phyloP scores from a whole-genome alignment of 805 yeast species.

The Nakazawaea wickerhamii region DNA sequence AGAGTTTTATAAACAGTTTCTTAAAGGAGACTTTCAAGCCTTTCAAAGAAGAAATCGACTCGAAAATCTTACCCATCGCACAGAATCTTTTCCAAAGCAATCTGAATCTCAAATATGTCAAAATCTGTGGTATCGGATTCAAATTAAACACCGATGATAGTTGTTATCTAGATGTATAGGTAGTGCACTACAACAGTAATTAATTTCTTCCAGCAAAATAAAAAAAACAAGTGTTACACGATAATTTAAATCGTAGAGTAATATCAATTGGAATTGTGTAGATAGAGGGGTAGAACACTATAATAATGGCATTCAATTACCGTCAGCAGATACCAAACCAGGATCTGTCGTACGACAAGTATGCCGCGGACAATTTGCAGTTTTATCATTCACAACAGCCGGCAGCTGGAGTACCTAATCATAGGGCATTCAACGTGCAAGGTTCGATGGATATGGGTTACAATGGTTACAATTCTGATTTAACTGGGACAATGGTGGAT shows the following conservation, averaged over 20 bases:
- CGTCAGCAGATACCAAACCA: conserved; percentile 14
- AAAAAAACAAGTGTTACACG: not conserved
- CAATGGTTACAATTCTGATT: conserved; percentile 28
- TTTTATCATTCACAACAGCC: conserved; percentile 12
- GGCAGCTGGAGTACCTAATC: conserved; percentile 3
- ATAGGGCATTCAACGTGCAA: conserved; percentile 8
- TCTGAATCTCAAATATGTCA: conserved; percentile 5
- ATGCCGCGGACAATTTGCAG: conserved; percentile 14
- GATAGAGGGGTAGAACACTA: no score
- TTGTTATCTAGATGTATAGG: conserved; percentile 6
- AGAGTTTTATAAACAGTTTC: conserved; percentile 10
- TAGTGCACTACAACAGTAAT: not conserved
- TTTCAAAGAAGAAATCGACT: conserved; percentile 13
- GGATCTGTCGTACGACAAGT: not conserved
- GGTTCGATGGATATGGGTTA: conserved; percentile 37
- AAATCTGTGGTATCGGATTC: conserved; percentile 13
- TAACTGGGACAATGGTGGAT: conserved; percentile 35
- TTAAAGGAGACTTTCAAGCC: conserved; percentile 11
- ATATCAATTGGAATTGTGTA: no score
- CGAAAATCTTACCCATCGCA: conserved; percentile 11
- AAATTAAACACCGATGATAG: not conserved
- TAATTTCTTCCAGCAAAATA: not conserved
- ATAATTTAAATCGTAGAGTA: no score
- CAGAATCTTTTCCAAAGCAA: conserved; percentile 3
- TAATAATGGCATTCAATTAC: conserved; percentile 30